Evolutionary conservation across 768 basidiomycete species (phyloP), one percentile per base, ranked within the genome.

Genomic region (Amanita inopinata): DNA sequence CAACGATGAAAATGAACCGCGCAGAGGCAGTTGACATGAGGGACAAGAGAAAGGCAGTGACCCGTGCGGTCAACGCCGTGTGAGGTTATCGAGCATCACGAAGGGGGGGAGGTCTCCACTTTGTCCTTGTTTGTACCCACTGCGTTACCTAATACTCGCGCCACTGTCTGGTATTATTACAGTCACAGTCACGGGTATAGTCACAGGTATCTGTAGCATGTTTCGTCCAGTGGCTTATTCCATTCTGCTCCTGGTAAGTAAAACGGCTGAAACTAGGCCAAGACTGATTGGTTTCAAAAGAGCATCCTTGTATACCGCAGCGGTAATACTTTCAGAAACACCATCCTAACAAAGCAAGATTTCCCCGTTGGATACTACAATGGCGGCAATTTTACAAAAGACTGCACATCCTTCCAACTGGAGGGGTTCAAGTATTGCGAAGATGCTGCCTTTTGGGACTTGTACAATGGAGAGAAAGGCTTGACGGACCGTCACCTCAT

Each of bases 391-490:
- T 73, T 66, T 46, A 49, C 58, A 18, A 55, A 61, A 0, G 64
- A 73, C 33, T 83, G 80, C 53, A 50, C 56, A 14, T 52, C 65
- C 11, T 46, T 76, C 38, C 53, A 52, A 7, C 63, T 67, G 32
- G 56, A 69, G 40, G 57, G 55, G 8, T 61, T 71, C 49, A 65
- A 63, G 42, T 73, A 60, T 51, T 85, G 83, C 54, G 83, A 85
- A 53, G 83, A 85, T 50, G 74, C 65, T 22, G 59, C 63, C 2
- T 75, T 78, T 46, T 85, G 82, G 82, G 78, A 82, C 45, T 55
- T 70, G n/a, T 60, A 60, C 38, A 68, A 71, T 47, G 49, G 47
- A 3, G 34, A 54, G 4, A 71, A 66, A 17, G 54, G 56, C 4
- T 53, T 70, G 20, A 49, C 59, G n/a, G 55, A 70, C 42, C 71